Evolutionary conservation across 2,329 filamentous ascomycete genomes (phyloP).

Genomic region (Apiospora malaysiana): DNA sequence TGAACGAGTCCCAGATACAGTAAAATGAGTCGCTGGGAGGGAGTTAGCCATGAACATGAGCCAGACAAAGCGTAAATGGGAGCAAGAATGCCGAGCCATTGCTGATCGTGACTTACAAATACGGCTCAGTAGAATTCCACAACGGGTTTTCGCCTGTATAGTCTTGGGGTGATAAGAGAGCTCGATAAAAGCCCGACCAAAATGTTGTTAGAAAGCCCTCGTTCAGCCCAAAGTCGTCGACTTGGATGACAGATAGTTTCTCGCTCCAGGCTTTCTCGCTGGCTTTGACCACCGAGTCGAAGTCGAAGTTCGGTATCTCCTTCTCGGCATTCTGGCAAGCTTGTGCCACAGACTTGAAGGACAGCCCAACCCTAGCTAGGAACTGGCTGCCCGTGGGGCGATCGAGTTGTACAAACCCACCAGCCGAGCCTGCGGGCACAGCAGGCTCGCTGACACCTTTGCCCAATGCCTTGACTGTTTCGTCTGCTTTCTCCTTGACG

Average conservation of each 20-base stretch:
- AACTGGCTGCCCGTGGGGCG: conserved; percentile 53
- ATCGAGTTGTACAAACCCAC: conserved; percentile 69
- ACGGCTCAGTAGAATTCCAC: conserved; percentile 72
- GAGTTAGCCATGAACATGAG: not conserved
- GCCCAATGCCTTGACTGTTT: conserved; percentile 32
- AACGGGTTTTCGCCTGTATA: conserved; percentile 77
- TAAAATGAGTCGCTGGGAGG: conserved; percentile 62
- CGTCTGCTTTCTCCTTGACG: conserved; percentile 51
- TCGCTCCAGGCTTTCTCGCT: conserved; percentile 66
- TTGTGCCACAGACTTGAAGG: conserved; percentile 70
- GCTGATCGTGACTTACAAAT: conserved; percentile 53
- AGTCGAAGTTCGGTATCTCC: conserved; percentile 71
- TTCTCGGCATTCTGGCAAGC: conserved; percentile 73
- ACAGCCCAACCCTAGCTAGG: conserved; percentile 72
- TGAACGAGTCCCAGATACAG: conserved; percentile 77
- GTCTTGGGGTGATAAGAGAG: conserved; percentile 74
- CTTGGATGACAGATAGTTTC: conserved; percentile 64
- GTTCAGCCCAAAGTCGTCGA: conserved; percentile 61
- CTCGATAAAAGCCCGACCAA: conserved; percentile 74
- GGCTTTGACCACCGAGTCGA: conserved; percentile 58
- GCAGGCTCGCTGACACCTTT: conserved; percentile 35
- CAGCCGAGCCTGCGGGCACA: conserved; percentile 47
- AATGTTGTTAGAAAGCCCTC: conserved; percentile 66
- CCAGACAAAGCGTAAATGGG: too few species aligned
- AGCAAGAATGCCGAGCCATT: too few species aligned